Evolutionary conservation across 345 rosid genomes (phyloP).

Genomic region (Salix caprea): DNA sequence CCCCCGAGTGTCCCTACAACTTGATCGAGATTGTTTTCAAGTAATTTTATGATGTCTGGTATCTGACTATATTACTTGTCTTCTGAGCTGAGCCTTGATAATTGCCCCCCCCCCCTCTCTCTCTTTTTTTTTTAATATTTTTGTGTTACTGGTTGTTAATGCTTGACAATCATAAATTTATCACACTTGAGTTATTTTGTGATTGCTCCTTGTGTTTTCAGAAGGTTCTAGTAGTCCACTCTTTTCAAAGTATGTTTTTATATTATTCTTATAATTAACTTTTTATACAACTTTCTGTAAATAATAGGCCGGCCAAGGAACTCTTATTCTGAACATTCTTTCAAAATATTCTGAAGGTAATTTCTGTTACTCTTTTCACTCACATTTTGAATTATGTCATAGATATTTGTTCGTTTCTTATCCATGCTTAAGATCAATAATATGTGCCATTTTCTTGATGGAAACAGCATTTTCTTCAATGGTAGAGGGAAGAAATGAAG

Average conservation of each 20-base stretch:
- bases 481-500: constrained; percentile 88
- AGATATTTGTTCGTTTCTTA: background rate
- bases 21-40: background rate
- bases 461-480: constrained; percentile 76
- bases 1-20: background rate
- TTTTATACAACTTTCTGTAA: constrained; percentile 9
- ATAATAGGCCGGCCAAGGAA: constrained; percentile 92
- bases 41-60: background rate
- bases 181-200: background rate
- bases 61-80: background rate
- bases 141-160: background rate
- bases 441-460: constrained; percentile 16
- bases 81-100: background rate
- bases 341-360: constrained; percentile 92
- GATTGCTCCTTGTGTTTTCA: background rate
- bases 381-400: background rate
- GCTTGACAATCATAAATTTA: background rate
- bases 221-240: background rate
- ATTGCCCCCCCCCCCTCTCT: background rate
- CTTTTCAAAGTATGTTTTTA: constrained; percentile 1
- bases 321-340: constrained; percentile 84
- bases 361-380: background rate
- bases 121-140: background rate
- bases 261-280: constrained; percentile 14
- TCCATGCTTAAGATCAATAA: background rate